These are phyloP conservation scores for Colletotrichum cereale DNA, from an alignment of 2,329 filamentous ascomycete species.

Conservation along the genomic window DNA sequence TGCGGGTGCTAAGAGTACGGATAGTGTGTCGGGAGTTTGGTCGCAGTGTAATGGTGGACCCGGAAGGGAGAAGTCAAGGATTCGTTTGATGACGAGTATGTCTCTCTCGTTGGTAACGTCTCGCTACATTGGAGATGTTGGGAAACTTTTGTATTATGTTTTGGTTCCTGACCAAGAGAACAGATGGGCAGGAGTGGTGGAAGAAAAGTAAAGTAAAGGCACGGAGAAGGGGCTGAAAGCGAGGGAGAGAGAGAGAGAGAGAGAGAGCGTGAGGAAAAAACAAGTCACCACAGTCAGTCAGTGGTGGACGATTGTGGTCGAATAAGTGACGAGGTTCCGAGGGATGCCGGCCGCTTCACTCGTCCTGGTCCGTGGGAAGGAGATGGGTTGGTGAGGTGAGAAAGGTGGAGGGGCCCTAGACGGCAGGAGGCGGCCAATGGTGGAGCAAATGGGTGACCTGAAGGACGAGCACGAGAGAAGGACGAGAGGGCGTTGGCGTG, in stretches of 20 bases:
- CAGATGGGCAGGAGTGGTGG: not conserved
- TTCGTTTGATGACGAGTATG: conserved; percentile 13
- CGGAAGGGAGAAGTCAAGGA: conserved; percentile 5
- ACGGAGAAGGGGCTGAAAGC: conserved; percentile 8
- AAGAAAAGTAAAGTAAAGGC: not conserved
- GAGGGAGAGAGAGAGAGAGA: conserved; percentile 2
- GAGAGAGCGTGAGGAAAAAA: conserved; percentile 2
- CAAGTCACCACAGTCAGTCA: conserved; percentile 3
- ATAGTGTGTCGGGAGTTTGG: not conserved
- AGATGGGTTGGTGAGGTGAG: conserved; percentile 11
- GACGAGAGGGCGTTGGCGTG: not conserved
- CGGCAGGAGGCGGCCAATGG: conserved; percentile 32
- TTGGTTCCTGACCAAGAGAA: not conserved
- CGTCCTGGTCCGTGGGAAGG: conserved; percentile 30
- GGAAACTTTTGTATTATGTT: not conserved
- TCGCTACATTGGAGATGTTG: conserved; percentile 28
- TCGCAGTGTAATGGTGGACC: not conserved
- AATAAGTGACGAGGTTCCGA: conserved; percentile 40
- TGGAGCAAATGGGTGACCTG: conserved; percentile 20
- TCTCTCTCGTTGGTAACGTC: conserved; percentile 1
- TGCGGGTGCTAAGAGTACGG: conserved; percentile 8
- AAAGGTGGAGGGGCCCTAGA: conserved; percentile 30
- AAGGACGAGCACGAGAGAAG: conserved; percentile 14
- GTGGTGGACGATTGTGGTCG: conserved; percentile 29
- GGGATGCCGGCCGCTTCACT: conserved; percentile 33